A percentile compares a stretch with the other conserved stretches of the same genome.
phyloP scores from a whole-genome alignment of 768 basidiomycete species.

The Mycena maculata region DNA sequence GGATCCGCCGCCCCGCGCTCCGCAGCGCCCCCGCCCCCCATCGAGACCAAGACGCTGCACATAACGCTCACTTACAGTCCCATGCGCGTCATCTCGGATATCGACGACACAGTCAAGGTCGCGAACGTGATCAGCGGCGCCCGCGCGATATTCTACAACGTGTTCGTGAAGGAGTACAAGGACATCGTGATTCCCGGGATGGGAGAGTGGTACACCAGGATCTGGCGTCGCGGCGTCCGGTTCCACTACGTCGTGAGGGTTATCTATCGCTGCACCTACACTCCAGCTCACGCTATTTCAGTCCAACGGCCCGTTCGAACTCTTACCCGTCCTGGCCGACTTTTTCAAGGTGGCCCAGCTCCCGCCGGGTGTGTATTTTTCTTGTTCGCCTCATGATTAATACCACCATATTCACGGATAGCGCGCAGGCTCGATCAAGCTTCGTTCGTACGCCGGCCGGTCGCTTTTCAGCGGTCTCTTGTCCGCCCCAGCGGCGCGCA shows the following conservation, averaged over 20 bases:
- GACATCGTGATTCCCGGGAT: constrained; percentile 87
- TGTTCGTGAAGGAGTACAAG: constrained; percentile 86
- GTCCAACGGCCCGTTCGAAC: constrained; percentile 92
- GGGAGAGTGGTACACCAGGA: constrained; percentile 78
- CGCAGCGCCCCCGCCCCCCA: constrained; percentile 29
- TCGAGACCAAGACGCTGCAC: constrained; percentile 45
- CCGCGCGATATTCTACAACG: constrained; percentile 86
- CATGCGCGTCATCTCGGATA: constrained; percentile 89
- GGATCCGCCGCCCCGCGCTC: constrained; percentile 14
- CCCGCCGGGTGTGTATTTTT: constrained; percentile 62
- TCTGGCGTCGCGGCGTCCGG: constrained; percentile 77
- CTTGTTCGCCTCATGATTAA: too few species aligned
- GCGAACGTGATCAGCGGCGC: constrained; percentile 85
- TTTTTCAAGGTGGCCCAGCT: constrained; percentile 79
- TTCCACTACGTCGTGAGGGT: constrained; percentile 89
- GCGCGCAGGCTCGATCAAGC: constrained; percentile 74
- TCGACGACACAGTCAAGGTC: constrained; percentile 92
- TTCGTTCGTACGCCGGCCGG: constrained; percentile 88
- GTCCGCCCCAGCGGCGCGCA: constrained; percentile 84
- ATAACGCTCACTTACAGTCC: constrained; percentile 70
- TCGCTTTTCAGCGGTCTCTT: constrained; percentile 87
- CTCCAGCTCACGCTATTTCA: constrained; percentile 42
- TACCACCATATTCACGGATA: neutral
- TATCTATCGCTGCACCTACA: neutral
- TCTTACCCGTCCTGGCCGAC: constrained; percentile 80